A percentile compares a stretch with the other conserved stretches of the same genome.
phyloP scores from a whole-genome alignment of 78 protist species.

The Speleostelium caveatum region DNA sequence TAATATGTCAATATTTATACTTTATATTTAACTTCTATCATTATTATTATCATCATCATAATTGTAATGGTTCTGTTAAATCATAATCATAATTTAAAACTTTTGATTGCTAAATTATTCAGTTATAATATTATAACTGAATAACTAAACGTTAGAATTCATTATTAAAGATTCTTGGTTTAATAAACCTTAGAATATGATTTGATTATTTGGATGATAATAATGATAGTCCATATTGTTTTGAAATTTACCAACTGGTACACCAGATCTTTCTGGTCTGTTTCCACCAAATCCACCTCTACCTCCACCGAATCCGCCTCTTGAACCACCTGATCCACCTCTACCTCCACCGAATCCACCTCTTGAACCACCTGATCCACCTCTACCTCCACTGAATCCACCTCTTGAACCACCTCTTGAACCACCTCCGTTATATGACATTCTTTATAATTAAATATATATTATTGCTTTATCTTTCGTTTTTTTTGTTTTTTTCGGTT shows the following conservation, averaged over 20 bases:
- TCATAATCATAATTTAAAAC: background rate
- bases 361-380: slow-evolving; percentile 15
- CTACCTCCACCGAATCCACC: slow-evolving; percentile 46
- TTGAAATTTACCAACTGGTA: slow-evolving; percentile 5
- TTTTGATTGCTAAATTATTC: background rate
- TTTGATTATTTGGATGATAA: too few relatives aligned
- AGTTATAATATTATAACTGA: background rate
- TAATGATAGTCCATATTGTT: too few relatives aligned
- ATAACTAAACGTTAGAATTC: background rate
- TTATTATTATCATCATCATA: background rate
- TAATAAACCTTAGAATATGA: too few relatives aligned
- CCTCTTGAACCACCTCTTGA: slow-evolving; percentile 17
- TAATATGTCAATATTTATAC: background rate
- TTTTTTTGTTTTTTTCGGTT: too few relatives aligned
- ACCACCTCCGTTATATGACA: slow-evolving; percentile 24
- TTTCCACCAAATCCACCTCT: too few relatives aligned
- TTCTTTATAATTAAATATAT: background rate
- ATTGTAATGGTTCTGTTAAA: background rate
- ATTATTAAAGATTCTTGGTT: too few relatives aligned
- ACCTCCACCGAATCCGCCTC: too few relatives aligned
- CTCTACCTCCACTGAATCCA: slow-evolving; percentile 21
- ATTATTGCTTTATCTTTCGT: too few relatives aligned
- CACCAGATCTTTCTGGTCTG: slow-evolving; percentile 21
- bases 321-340: slow-evolving; percentile 7
- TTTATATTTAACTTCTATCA: too few relatives aligned